Conservation (phyloP, 73 alveolate genomes). For the Paraurostyla sp. region DNA sequence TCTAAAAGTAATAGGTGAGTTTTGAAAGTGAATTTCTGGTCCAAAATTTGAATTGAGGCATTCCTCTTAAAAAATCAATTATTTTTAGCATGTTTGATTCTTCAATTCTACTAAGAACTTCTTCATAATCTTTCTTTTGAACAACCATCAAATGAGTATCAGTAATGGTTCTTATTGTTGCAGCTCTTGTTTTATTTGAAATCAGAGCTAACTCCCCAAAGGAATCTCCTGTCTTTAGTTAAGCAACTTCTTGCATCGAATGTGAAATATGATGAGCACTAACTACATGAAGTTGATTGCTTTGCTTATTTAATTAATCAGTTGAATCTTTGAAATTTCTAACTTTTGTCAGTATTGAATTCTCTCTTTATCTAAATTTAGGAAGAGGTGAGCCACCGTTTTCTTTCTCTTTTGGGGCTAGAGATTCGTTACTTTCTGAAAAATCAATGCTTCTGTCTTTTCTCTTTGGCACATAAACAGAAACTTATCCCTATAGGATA, state of each 20-base stretch:
- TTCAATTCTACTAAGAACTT: constrained; percentile 56
- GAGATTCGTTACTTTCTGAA: neutral
- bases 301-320: neutral
- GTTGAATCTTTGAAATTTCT: neutral
- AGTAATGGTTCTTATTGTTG: constrained; percentile 74
- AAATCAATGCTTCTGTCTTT: constrained; percentile 14
- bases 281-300: too few relatives aligned
- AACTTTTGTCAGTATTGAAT: neutral
- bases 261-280: too few relatives aligned
- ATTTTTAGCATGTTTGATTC: constrained; percentile 30
- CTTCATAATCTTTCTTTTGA: constrained; percentile 39
- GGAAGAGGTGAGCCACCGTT: neutral
- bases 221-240: constrained; percentile 40
- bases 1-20: constrained; percentile 59
- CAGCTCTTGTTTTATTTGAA: constrained; percentile 85
- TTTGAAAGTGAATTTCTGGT: constrained; percentile 54
- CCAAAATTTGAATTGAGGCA: constrained; percentile 71
- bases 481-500: constrained; percentile 81
- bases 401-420: too few relatives aligned
- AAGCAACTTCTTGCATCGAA: constrained; percentile 15
- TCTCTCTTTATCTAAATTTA: neutral
- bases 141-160: constrained; percentile 47
- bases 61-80: constrained; percentile 52
- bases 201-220: constrained; percentile 93
- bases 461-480: constrained; percentile 74